A percentile compares a stretch with the other conserved stretches of the same genome.
Conservation (phyloP, 2,329 filamentous ascomycete species). For the Diaporthe capsici region DNA sequence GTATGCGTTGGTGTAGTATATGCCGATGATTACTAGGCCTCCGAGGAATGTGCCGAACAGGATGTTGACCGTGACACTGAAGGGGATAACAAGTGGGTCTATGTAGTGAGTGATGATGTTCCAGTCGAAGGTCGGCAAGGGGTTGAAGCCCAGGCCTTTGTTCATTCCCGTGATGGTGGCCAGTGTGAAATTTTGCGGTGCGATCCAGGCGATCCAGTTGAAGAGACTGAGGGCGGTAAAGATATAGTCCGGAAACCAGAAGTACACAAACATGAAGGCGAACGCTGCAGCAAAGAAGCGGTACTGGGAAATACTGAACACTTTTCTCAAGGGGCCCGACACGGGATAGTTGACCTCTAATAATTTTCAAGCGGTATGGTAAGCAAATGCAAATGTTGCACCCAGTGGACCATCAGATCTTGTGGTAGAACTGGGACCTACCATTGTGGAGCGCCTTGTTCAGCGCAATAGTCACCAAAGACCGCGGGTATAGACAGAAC, state of each 20-base stretch:
- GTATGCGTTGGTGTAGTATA: constrained; percentile 34
- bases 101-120: constrained; percentile 34
- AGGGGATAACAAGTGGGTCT: constrained; percentile 59
- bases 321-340: constrained; percentile 49
- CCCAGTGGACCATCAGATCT: neutral
- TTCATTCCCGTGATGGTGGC: constrained; percentile 50
- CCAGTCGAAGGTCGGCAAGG: constrained; percentile 55
- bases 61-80: constrained; percentile 74
- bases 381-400: neutral
- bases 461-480: constrained; percentile 61
- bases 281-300: constrained; percentile 61
- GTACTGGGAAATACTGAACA: constrained; percentile 59
- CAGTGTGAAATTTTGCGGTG: constrained; percentile 55
- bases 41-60: constrained; percentile 70
- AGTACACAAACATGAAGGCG: constrained; percentile 63
- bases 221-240: constrained; percentile 62
- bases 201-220: constrained; percentile 69
- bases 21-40: constrained; percentile 64
- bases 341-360: constrained; percentile 5
- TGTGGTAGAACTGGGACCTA: neutral
- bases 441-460: constrained; percentile 62
- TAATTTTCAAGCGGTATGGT: neutral
- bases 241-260: constrained; percentile 62
- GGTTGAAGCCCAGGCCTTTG: constrained; percentile 54
- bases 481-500: constrained; percentile 66